Base-by-base conservation (phyloP, 805 yeast genomes). In the Clavispora santaluciae region DNA sequence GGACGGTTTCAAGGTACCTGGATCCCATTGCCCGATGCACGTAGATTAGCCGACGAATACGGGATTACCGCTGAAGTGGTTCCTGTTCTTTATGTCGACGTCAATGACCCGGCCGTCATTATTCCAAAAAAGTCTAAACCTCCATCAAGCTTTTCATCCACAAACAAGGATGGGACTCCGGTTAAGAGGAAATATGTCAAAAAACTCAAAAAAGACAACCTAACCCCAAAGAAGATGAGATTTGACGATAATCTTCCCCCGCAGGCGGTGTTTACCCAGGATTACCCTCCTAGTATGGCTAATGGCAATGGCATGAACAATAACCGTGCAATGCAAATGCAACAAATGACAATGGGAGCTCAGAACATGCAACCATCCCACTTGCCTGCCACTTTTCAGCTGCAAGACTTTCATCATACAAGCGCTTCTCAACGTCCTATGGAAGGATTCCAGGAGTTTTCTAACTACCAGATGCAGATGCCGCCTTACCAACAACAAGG, bases 1-100 rank as follows among this genome's bases (percentile, higher is more conserved):
- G 98, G 98, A 40, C 83, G 90, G 57, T 91, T 89, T 62, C 98
- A 91, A 62, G 97, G 96, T 13, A 90, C 97, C 2, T 90, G 96
- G 96, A 90, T 90, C 7, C 97, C 97, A 0, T 63, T 86, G 46
- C 79, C 73, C 6, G 78, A 86, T 37, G 97, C 96, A 1, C 64
- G 57, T 37, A 51, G 59, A 35, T 55, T 69, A 41, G 74, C 75
- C 7, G 53, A 55, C n/a, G 63, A 55, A 33, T 67, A 68, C 48
- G 69, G 69, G 4, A 59, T 68, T 11, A 53, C 67, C 2, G 59
- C 67, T 3, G 72, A 65, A 30, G 49, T 56, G 42, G 72, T 71
- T 6, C 74, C 74, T 2, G 73, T 69, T 15, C 54, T 70, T 40
- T 69, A 55, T 49, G 54, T 68, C 22, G 70, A 69, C 45, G 43